Base-by-base conservation (phyloP, 495 filamentous ascomycete genomes). In the Evansstolkia leycettana region DNA sequence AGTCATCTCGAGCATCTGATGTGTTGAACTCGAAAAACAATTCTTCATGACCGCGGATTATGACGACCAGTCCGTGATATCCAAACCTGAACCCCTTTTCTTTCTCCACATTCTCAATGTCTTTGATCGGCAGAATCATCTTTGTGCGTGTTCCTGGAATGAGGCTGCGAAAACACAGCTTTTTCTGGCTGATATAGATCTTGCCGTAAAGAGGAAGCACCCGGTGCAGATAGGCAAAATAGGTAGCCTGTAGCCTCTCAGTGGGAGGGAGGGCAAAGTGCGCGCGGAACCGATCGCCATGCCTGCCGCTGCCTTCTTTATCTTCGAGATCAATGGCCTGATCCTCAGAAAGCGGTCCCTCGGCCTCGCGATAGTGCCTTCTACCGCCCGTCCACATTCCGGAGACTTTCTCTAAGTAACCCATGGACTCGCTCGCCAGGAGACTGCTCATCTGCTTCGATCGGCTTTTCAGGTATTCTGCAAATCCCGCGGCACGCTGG, bases 331-430 rank as follows among this genome's bases (percentile, higher is more conserved):
- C 79, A 33, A 76, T 69, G 17, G 74, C 69, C 15, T 64, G 67
- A 18, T 71, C 69, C 38, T 84, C 73, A 2, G 80, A 63, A 27
- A 76, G 59, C 16, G 84, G 60, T 25, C 75, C 82, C 48, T 81
- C 71, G 2, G 72, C 70, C 19, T 89, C 81, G 13, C 79, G 73
- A 45, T 95, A 98, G 55, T 98, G 90, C 47, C 76, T 82, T 50
- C 80, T 78, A 12, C 84, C 84, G 19, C 90, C 90, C 37, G 84
- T 79, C 82, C 90, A 92, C 84, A 96, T 96, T 25, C 86, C 90
- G 3, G 88, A 94, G 0, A 96, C 88, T 50, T 94, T 94, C 46
- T 93, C 89, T 18, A 94, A 77, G 52, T 98, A 98, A 12, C 85
- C 85, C 84, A 94, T 96, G 2, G 90, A 92, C 50, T 95, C 87